phyloP scores from a whole-genome alignment of 345 rosid genomes.

The Sonneratia alba region DNA sequence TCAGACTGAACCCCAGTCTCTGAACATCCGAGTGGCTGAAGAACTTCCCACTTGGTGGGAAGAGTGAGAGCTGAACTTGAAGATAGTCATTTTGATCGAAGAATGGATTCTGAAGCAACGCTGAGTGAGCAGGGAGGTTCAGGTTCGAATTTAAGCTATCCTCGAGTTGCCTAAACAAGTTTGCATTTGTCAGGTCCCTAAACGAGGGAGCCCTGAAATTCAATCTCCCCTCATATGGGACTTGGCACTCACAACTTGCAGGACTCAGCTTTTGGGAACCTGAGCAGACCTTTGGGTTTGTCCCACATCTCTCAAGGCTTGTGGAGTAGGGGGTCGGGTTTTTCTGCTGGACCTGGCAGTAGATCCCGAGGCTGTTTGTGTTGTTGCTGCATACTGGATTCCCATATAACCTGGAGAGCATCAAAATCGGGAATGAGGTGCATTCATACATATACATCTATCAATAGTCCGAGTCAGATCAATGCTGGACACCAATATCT shows the following conservation, averaged over 20 bases:
- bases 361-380: conserved; percentile 43
- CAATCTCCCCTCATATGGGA: conserved; percentile 79
- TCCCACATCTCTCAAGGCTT: conserved; percentile 69
- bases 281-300: conserved; percentile 34
- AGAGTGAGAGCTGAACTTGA: conserved; percentile 70
- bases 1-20: conserved; percentile 64
- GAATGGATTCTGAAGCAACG: conserved; percentile 67
- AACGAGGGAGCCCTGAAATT: conserved; percentile 71
- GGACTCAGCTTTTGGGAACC: conserved; percentile 68
- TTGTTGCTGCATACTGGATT: conserved; percentile 71
- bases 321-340: conserved; percentile 58
- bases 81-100: conserved; percentile 86
- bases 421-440: conserved; percentile 8
- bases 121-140: conserved; percentile 71
- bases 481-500: background rate
- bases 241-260: conserved; percentile 87
- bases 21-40: conserved; percentile 60
- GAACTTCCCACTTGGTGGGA: conserved; percentile 51
- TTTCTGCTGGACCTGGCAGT: conserved; percentile 63
- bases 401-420: conserved; percentile 49
- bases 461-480: no score
- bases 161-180: conserved; percentile 62
- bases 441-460: background rate
- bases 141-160: conserved; percentile 74
- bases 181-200: conserved; percentile 59